These are phyloP conservation scores for Penstemon newberryi DNA, from an alignment of 257 asterid genomes.

Conservation along the genomic window DNA sequence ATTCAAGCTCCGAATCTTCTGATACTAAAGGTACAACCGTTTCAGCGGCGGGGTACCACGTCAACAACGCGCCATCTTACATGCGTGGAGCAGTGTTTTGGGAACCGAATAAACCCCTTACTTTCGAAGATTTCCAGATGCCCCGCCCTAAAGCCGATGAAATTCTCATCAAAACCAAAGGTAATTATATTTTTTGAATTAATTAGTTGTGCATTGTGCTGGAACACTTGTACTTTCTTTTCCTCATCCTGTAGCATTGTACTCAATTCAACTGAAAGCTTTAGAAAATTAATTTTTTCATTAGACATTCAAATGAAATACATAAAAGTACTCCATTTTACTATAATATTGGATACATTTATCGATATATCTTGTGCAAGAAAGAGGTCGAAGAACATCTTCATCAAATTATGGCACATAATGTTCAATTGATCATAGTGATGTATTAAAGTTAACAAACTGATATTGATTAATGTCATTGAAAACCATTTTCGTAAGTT, in stretches of 20 bases:
- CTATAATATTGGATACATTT: no score
- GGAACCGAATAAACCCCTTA: slow-evolving; percentile 78
- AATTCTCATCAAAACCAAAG: slow-evolving; percentile 88
- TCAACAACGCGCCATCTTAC: slow-evolving; percentile 63
- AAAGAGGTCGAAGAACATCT: neutral
- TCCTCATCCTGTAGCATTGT: neutral
- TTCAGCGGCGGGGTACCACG: slow-evolving; percentile 63
- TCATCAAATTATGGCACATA: neutral
- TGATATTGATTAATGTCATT: neutral
- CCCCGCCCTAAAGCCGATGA: slow-evolving; percentile 95
- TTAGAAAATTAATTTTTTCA: no score
- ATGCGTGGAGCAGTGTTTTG: slow-evolving; percentile 94
- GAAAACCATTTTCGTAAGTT: neutral
- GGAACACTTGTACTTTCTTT: slow-evolving; percentile 21
- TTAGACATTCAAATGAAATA: no score
- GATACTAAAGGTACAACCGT: slow-evolving; percentile 37
- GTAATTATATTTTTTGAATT: slow-evolving; percentile 32
- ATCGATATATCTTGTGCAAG: no score
- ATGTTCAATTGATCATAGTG: neutral
- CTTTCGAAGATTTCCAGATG: slow-evolving; percentile 83
- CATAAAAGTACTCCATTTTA: no score
- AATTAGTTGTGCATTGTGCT: slow-evolving; percentile 8
- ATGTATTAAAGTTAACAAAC: neutral
- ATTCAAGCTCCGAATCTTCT: slow-evolving; percentile 37
- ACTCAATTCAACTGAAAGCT: neutral